Evolutionary conservation across 2,329 filamentous ascomycete genomes (phyloP), one percentile per base, ranked within the genome.

Genomic region (Thelonectria olida): DNA sequence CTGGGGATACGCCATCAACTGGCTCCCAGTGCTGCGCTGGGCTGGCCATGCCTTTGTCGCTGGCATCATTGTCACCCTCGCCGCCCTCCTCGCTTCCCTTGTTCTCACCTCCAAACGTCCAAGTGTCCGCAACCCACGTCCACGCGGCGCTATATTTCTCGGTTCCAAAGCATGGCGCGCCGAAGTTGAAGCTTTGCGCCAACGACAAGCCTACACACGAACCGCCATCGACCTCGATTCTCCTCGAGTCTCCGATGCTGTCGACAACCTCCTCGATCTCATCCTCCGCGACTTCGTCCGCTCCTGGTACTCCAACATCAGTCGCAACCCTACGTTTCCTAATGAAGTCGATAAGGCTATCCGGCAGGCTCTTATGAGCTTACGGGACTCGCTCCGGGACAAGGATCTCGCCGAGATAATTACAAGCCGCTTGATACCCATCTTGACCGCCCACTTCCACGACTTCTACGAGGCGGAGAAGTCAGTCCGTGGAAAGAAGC

Each of bases 381-480:
- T 98, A 63, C 86, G 88, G 60, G 90, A 93, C 72, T 87, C 90
- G 63, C 79, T 97, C 41, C 81, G 89, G 61, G 85, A 88, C 36
- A 85, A 94, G 68, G 96, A 99, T 77, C 79, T 97, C 64, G 92
- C 96, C 50, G 94, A 96, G 70, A 83, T 95, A 45, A 82, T 92
- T 45, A 93, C 95, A 17, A 92, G 90, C 63, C 89, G 90, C 36
- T 84, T 98, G 47, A 90, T 97, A 38, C 96, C 96, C 12, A 88
- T 98, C 60, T 76, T 99, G 67, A 98, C 95, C 27, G 84, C 88
- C 9, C 96, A 99, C 77, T 88, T 99, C 70, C 92, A 88, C 67
- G 92, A 97, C 67, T 97, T 97, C 70, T 92, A 94, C 75, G 89
- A 96, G 66, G 96, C 96, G 1, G 96, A 99, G 80, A 87, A 91